These are phyloP conservation scores for Gossypium bickii DNA, from an alignment of 345 rosid genomes.

Conservation along the genomic window DNA sequence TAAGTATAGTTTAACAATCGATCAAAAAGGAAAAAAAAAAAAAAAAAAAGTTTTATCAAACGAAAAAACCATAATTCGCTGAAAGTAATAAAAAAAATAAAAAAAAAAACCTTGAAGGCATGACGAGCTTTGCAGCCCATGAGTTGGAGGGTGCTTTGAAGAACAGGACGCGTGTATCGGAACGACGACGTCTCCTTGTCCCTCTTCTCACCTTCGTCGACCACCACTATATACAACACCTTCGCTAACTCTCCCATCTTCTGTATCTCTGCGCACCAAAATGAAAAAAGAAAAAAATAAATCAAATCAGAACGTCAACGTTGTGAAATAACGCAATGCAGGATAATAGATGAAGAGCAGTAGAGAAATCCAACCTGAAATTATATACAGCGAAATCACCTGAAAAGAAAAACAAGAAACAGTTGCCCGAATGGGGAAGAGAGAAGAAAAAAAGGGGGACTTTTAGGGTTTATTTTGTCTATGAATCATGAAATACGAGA, in stretches of 20 bases:
- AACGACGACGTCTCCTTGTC: slow-evolving; percentile 48
- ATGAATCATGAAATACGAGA: background rate
- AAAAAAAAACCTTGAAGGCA: slow-evolving; percentile 73
- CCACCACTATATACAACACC: slow-evolving; percentile 77
- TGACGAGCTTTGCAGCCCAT: slow-evolving; percentile 99
- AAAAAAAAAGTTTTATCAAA: background rate
- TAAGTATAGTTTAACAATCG: background rate
- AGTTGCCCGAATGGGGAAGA: background rate
- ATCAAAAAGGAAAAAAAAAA: background rate
- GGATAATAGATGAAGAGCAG: background rate
- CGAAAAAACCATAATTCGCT: background rate
- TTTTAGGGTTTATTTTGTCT: background rate
- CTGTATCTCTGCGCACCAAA: slow-evolving; percentile 18
- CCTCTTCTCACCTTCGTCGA: slow-evolving; percentile 33
- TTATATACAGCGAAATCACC: background rate
- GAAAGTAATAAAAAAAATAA: background rate
- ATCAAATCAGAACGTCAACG: background rate
- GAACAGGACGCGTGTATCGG: slow-evolving; percentile 79
- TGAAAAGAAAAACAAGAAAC: no score
- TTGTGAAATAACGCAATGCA: slow-evolving; percentile 5
- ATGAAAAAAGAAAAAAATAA: background rate
- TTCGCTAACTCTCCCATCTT: slow-evolving; percentile 61
- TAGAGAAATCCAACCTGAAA: background rate
- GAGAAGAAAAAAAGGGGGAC: background rate
- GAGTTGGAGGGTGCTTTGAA: slow-evolving; percentile 90